Conservation (phyloP, 169 alveolate genomes). For the Eimeria necatrix region DNA sequence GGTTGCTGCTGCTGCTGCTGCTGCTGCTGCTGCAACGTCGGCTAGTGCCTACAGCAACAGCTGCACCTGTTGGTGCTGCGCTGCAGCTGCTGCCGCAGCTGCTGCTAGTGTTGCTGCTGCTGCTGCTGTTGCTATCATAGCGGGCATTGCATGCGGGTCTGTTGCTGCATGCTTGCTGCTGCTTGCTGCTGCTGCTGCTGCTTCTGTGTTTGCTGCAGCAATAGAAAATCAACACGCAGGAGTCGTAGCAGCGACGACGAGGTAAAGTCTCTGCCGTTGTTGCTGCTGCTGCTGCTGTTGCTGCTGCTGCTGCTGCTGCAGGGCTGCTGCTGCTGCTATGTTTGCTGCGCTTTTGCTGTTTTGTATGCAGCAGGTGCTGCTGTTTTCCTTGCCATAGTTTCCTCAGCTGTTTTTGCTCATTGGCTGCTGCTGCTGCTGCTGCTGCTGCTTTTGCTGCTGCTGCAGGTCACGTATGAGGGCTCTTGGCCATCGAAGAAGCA, state of each 20-base stretch:
- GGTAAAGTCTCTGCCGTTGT: not conserved
- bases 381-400: not conserved
- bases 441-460: conserved; percentile 46
- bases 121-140: not conserved
- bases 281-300: conserved; percentile 10
- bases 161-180: conserved; percentile 18
- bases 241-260: conserved; percentile 38
- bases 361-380: not conserved
- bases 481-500: conserved; percentile 47
- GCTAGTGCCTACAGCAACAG: not conserved
- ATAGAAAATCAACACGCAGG: not conserved
- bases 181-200: conserved; percentile 16
- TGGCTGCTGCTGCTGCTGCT: conserved; percentile 59
- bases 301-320: conserved; percentile 18
- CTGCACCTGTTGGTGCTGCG: not conserved
- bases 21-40: not conserved
- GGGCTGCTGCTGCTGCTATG: not conserved
- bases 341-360: not conserved
- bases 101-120: conserved; percentile 3
- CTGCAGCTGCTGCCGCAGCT: not conserved
- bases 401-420: not conserved
- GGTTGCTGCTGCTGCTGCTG: conserved; percentile 23
- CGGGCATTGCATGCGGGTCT: not conserved
- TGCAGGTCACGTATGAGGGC: conserved; percentile 58
- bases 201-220: conserved; percentile 62